Base-by-base conservation (phyloP, 768 basidiomycete genomes). In the Amanita rimosa region DNA sequence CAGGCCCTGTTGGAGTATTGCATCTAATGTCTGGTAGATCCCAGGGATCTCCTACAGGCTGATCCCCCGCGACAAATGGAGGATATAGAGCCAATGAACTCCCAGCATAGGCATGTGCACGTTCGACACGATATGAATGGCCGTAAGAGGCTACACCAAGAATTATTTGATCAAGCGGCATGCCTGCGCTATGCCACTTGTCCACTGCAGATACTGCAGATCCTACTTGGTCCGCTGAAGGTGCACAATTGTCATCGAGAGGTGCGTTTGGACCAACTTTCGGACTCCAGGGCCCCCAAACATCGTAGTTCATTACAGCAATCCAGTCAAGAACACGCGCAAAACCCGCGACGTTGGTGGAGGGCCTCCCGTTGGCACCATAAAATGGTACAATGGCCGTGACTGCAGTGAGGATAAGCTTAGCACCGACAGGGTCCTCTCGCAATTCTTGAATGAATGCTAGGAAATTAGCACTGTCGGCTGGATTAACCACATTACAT, bases 221-320 rank as follows among this genome's bases (percentile, higher is more conserved):
- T 4, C 88, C 90, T 21, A 70, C 67, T 50, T 81, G 83, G 49
- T 78, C 69, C 6, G 63, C 59, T 8, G 76, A 61, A 29, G 78
- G 56, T 0, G 80, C 77, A 59, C 94, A 97, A 1, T 75, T 71
- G 63, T 95, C 82, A 36, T 82, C 68, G 16, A 96, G 74, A 6
- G 94, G 92, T 4, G 93, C 81, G 62, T 94, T 95, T 10, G 94
- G 85, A 2, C 93, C 94, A 41, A 81, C 70, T 48, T 79, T 61
- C 56, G 68, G 62, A 62, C 73, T 78, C 76, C 79, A 85, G 4
- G 74, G 63, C 26, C 81, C 80, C 65, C 70, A 81, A 40, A 85
- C 59, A 52, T 85, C 84, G 59, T 86, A 85, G 65, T 83, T 81
- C 83, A 86, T 85, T 56, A 75, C 60, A 16, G 64, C 62, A 19